Base-by-base conservation (phyloP, 139 green algal species). In the Pseudopediastrum boryanum region DNA sequence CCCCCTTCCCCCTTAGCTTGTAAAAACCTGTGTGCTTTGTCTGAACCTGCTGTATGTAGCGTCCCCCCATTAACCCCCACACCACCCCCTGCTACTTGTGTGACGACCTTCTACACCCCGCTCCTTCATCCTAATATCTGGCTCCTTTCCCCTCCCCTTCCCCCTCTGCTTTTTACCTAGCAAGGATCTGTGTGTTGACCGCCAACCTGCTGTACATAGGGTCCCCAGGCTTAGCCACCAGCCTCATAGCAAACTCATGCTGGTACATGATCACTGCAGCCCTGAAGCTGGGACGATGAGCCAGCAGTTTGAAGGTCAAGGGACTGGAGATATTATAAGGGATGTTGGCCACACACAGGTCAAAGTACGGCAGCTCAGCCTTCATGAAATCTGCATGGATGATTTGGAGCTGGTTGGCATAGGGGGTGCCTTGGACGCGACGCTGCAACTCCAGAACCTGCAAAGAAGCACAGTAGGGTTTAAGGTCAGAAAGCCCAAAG, bases 281-380 rank as follows among this genome's bases (percentile, higher is more conserved):
- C 2, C 96, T 84, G 82, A 98, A 98, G 50, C 80, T 51, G 23
- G 87, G 76, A 25, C 74, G 25, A 68, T 98, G 94, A 29, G 94
- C 86, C 54, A 99, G 88, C 79, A 99, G 93, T 85, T 99, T 99
- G 92, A 99, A 99, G 9, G 93, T 97, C 72, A 99, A 90, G 9
- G 96, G 96, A 1, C 94, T 98, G 12, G 96, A 99, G 65, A 99
- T 99, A 83, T 99, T 96, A 89, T 99, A 99, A 4, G 97, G 97
- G 70, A 98, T 98, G 88, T 99, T 99, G 70, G 97, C 96, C 29
- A 99, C 97, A 83, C 96, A 99, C 13, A 99, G 79, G 89, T 99
- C 97, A 89, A 99, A 99, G 89, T 99, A 99, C 3, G 97, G 97
- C 73, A 99, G 90, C 31, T 99, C 88, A 9, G 90, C 81, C 68